These are phyloP conservation scores for Vanrija humicola DNA, from an alignment of 1,284 basidiomycete genomes.

Conservation along the genomic window DNA sequence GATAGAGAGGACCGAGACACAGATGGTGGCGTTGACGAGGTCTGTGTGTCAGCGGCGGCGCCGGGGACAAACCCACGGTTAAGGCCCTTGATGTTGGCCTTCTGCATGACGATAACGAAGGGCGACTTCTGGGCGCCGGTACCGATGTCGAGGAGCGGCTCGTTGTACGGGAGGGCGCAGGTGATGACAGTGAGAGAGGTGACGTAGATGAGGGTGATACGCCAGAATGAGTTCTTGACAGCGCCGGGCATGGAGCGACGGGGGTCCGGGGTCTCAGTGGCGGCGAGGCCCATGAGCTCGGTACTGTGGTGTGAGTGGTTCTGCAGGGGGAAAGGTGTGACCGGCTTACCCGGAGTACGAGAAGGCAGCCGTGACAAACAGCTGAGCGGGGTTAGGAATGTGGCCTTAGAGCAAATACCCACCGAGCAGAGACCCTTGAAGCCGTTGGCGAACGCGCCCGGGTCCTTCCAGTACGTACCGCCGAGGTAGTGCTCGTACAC, in stretches of 20 bases:
- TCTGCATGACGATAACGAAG: slow-evolving; percentile 53
- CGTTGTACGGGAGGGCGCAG: slow-evolving; percentile 49
- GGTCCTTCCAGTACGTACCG: slow-evolving; percentile 37
- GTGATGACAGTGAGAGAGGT: slow-evolving; percentile 52
- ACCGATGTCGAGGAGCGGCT: slow-evolving; percentile 40
- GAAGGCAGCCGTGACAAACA: slow-evolving; percentile 61
- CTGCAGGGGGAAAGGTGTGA: too few species aligned
- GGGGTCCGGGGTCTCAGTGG: slow-evolving; percentile 28
- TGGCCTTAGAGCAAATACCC: slow-evolving; percentile 19
- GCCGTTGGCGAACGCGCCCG: slow-evolving; percentile 49
- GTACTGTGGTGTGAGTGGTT: slow-evolving; percentile 50
- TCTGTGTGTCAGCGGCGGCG: slow-evolving; percentile 4
- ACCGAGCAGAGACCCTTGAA: slow-evolving; percentile 50
- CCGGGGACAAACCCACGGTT: slow-evolving; percentile 27
- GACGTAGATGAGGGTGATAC: slow-evolving; percentile 55
- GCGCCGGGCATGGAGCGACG: slow-evolving; percentile 13
- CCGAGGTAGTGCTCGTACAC: slow-evolving; percentile 34
- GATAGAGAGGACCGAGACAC: slow-evolving; percentile 45
- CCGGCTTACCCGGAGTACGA: slow-evolving; percentile 58
- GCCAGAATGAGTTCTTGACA: slow-evolving; percentile 50
- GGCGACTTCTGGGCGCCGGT: slow-evolving; percentile 52
- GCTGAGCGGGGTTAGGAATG: slow-evolving; percentile 9
- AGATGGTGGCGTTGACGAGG: slow-evolving; percentile 54
- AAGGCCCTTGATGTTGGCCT: slow-evolving; percentile 49
- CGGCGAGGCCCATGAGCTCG: slow-evolving; percentile 78